Percentiles rank a stretch among this genome's conserved stretches.
These are phyloP conservation scores for Starmera pachycereana DNA, from an alignment of 805 yeast species.

Conservation along the genomic window DNA sequence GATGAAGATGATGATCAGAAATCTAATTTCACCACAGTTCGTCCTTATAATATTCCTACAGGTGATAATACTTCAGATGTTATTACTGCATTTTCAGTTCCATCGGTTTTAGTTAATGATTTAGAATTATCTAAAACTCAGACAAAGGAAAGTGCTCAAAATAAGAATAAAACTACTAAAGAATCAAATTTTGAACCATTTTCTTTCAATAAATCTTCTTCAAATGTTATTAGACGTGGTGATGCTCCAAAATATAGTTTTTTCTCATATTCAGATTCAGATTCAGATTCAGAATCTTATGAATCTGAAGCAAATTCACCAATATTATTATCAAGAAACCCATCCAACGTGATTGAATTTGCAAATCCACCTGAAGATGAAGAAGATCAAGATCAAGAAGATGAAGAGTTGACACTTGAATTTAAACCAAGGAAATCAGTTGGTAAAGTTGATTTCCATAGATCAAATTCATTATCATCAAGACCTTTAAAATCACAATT, in stretches of 20 bases:
- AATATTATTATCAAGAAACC: too few species aligned
- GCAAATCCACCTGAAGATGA: slow-evolving; percentile 6
- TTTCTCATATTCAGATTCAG: slow-evolving; percentile 6
- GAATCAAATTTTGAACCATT: background rate
- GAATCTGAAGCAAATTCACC: background rate
- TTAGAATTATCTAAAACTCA: slow-evolving; percentile 1
- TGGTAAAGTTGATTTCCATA: background rate
- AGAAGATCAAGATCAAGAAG: slow-evolving; percentile 30
- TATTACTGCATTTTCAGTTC: slow-evolving; percentile 8
- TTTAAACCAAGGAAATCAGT: slow-evolving; percentile 29
- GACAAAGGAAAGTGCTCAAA: background rate
- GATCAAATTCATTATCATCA: slow-evolving; percentile 18
- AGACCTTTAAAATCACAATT: slow-evolving; percentile 23
- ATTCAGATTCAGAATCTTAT: slow-evolving; percentile 4
- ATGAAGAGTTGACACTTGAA: slow-evolving; percentile 33
- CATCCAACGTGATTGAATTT: background rate
- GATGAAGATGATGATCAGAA: slow-evolving; percentile 18
- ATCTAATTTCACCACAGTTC: slow-evolving; percentile 2
- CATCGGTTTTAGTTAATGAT: slow-evolving; percentile 6
- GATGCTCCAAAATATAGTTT: slow-evolving; percentile 16
- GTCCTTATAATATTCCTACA: background rate
- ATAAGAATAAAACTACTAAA: background rate
- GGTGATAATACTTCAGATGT: background rate
- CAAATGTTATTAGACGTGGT: slow-evolving; percentile 1
- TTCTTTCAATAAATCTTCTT: background rate